These are phyloP conservation scores for Penicillium sp. DNA, from an alignment of 2,329 filamentous ascomycete genomes.

Conservation along the genomic window DNA sequence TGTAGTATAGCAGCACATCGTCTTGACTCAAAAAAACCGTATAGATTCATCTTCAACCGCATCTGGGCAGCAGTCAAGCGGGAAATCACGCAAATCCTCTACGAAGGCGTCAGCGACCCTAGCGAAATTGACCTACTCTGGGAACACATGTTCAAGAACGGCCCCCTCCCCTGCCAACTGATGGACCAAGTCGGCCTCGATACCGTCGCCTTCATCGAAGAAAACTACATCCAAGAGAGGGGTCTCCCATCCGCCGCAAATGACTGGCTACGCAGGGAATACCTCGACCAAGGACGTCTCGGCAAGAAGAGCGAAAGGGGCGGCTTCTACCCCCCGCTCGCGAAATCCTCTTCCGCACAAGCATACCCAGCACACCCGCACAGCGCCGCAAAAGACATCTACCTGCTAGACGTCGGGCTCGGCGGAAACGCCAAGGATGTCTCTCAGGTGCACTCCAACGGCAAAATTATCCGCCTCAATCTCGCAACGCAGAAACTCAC, in stretches of 20 bases:
- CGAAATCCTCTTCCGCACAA: background rate
- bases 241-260: conserved; percentile 39
- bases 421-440: conserved; percentile 20
- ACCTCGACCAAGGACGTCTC: conserved; percentile 47
- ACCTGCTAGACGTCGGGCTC: conserved; percentile 26
- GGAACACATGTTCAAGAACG: conserved; percentile 36
- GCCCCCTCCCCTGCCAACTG: conserved; percentile 31
- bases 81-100: conserved; percentile 49
- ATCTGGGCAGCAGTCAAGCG: conserved; percentile 57
- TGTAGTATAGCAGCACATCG: background rate
- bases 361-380: conserved; percentile 7
- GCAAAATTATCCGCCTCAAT: conserved; percentile 16
- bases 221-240: conserved; percentile 52
- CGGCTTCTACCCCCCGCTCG: conserved; percentile 39
- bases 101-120: conserved; percentile 50
- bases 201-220: conserved; percentile 53
- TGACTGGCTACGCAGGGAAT: conserved; percentile 47
- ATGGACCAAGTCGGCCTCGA: conserved; percentile 55
- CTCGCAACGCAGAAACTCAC: conserved; percentile 15
- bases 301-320: conserved; percentile 39
- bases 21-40: background rate
- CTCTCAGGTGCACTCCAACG: conserved; percentile 14
- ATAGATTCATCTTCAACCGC: conserved; percentile 52
- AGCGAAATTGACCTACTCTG: conserved; percentile 48
- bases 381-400: conserved; percentile 14